Base-by-base conservation (phyloP, 164 flowering plant species). In the Piper longum region DNA sequence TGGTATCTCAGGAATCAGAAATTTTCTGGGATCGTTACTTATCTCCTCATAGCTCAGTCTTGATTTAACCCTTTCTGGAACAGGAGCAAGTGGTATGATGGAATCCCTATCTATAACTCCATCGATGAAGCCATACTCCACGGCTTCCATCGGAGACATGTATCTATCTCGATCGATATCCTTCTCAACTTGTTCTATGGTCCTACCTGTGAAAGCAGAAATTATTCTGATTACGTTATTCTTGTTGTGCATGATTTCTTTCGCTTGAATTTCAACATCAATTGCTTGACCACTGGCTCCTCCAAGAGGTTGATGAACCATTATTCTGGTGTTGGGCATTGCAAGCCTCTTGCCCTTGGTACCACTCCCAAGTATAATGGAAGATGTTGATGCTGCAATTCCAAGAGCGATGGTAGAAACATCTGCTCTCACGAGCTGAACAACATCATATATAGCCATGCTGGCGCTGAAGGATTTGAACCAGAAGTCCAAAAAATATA, bases 71-170 rank as follows among this genome's bases (percentile, higher is more conserved):
- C 45, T 82, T 7, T 88, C 95, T 5, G 96, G 96, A 54, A 86
- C 82, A 40, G 98, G 96, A 57, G 48, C 54, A 44, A 89, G 83
- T 16, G 96, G 93, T 52, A 89, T 84, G 57, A 92, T 88, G 74
- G 74, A 74, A 64, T 89, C 93, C 64, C 77, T 67, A 76, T 92
- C 98, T 63, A 92, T 89, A 57, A 87, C 89, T 55, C 83, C 97
- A 69, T 92, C 98, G 58, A 92, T 76, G 9, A 89, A 70, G 36
- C 98, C 96, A 75, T 80, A 92, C 70, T 89, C 96, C 67, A 92
- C 86, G 6, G 93, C 98, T 78, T 92, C 98, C 52, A 86, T 85
- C 0, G 98, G 91, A 64, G 98, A 92, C 95, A 92, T 83, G 69
- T 92, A 92, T 0, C 88, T 84, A 67, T 92, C 98, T 66, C 96